Evolutionary conservation across 345 rosid genomes (phyloP).

Genomic region (Psidium guajava): DNA sequence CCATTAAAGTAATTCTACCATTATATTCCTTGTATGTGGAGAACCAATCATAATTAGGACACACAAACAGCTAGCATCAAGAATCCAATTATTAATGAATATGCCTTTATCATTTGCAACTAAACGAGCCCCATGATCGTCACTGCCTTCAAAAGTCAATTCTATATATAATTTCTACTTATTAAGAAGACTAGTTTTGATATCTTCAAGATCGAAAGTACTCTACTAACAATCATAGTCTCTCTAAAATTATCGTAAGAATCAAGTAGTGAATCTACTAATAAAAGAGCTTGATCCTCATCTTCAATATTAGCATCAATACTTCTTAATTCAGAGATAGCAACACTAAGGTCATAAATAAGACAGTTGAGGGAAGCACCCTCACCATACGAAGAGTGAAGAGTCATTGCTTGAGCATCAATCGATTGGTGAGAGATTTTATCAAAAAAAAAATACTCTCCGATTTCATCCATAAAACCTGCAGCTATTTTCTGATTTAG

Average conservation of each 20-base stretch:
- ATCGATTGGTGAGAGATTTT: background rate
- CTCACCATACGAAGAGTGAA: background rate
- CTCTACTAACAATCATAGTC: background rate
- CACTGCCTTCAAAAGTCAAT: no score
- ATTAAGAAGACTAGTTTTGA: background rate
- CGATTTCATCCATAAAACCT: background rate
- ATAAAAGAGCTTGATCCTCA: background rate
- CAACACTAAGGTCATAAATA: background rate
- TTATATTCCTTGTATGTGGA: no score
- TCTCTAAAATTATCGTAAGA: background rate
- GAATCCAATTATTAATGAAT: no score
- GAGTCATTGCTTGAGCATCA: no score
- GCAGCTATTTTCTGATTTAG: background rate
- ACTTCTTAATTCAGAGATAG: background rate
- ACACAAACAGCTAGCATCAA: background rate
- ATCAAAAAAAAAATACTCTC: background rate
- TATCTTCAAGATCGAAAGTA: background rate
- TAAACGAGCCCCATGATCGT: no score
- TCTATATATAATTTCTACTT: background rate
- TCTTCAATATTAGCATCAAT: background rate
- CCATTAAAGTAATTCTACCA: no score
- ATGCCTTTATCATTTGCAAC: no score
- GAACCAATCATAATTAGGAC: background rate
- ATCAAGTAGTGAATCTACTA: background rate
- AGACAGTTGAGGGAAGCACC: background rate